phyloP scores from a whole-genome alignment of 2,329 filamentous ascomycete species.

The Knoxdaviesia capensis region DNA sequence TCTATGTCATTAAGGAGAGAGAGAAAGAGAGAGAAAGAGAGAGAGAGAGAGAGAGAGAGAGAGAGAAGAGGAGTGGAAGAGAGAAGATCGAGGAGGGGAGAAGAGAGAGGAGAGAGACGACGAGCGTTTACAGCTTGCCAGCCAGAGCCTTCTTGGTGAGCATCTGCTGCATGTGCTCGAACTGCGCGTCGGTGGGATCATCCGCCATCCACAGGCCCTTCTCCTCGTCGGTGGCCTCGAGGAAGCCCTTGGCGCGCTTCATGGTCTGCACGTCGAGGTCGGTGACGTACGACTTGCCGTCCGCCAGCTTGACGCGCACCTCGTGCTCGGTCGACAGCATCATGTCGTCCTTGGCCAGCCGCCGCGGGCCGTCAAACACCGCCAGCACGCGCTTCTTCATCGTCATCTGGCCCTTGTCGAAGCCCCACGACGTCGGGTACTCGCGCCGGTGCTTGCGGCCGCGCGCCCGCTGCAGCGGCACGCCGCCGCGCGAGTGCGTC shows the following conservation, averaged over 20 bases:
- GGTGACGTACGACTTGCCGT: slow-evolving; percentile 66
- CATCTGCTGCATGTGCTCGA: slow-evolving; percentile 38
- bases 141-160: too few relatives aligned
- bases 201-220: slow-evolving; percentile 69
- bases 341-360: slow-evolving; percentile 96
- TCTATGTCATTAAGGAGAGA: neutral
- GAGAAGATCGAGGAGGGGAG: neutral
- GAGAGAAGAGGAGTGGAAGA: neutral
- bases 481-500: slow-evolving; percentile 60
- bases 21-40: neutral
- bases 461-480: slow-evolving; percentile 34
- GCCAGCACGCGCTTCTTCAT: slow-evolving; percentile 95
- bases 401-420: slow-evolving; percentile 80
- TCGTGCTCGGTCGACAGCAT: slow-evolving; percentile 93
- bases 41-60: neutral
- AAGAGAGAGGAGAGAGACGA: too few relatives aligned
- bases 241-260: slow-evolving; percentile 70
- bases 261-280: slow-evolving; percentile 85
- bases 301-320: slow-evolving; percentile 63
- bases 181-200: slow-evolving; percentile 41
- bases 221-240: slow-evolving; percentile 63
- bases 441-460: slow-evolving; percentile 83
- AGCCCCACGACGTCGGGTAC: slow-evolving; percentile 88
- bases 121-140: too few relatives aligned
- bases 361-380: slow-evolving; percentile 72